A percentile compares a stretch with the other conserved stretches of the same genome.
Evolutionary conservation across 805 yeast species (phyloP).

Genomic region (Metschnikowia cerradonensis): DNA sequence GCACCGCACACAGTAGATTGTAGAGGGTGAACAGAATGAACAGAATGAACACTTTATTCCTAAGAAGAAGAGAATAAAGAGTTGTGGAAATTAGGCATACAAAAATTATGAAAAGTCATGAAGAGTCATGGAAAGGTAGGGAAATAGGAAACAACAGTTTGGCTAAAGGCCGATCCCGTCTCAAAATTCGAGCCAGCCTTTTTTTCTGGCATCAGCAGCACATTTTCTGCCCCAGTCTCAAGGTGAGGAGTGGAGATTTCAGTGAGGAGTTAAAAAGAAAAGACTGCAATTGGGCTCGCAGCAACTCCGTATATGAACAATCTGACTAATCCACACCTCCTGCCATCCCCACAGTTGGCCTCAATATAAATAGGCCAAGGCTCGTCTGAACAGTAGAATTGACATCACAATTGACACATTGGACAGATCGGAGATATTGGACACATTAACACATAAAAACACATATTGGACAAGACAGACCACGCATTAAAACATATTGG

Average conservation of each 20-base stretch:
- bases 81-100: no score
- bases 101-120: no score
- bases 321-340: background rate
- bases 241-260: background rate
- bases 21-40: no score
- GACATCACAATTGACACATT: background rate
- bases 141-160: no score
- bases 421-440: background rate
- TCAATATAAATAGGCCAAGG: background rate
- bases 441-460: background rate
- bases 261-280: constrained; percentile 3
- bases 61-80: no score
- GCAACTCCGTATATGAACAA: background rate
- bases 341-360: background rate
- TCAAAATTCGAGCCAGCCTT: no score
- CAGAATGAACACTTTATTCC: no score
- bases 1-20: no score
- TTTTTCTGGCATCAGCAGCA: background rate
- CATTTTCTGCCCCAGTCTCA: background rate
- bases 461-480: background rate
- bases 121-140: no score
- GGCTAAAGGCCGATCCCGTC: no score
- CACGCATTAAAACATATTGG: background rate
- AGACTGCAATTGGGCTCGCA: background rate
- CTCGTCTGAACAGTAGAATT: background rate